Percentiles rank a stretch among this genome's conserved stretches.
Evolutionary conservation across 2,329 filamentous ascomycete genomes (phyloP).

Genomic region (Teratosphaeria zuluensis): DNA sequence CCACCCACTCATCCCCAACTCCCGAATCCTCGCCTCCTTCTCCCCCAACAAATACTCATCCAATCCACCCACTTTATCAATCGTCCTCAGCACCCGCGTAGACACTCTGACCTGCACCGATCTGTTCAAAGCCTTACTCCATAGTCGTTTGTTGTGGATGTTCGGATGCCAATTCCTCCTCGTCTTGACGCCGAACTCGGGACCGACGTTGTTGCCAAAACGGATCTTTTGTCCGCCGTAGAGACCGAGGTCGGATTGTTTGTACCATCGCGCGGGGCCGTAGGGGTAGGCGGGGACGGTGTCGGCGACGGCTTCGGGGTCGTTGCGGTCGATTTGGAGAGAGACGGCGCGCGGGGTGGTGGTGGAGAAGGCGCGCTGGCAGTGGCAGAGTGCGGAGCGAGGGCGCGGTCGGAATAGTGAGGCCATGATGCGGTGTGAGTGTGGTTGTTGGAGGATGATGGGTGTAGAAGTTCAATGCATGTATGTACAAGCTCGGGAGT

Average conservation of each 20-base stretch:
- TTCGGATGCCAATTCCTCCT: conserved; percentile 68
- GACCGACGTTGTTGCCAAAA: conserved; percentile 68
- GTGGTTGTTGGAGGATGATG: background rate
- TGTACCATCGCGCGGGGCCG: conserved; percentile 60
- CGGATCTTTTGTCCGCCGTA: conserved; percentile 57
- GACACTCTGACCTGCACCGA: conserved; percentile 61
- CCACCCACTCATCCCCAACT: conserved; percentile 87
- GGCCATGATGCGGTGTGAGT: conserved; percentile 11
- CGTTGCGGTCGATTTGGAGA: conserved; percentile 24
- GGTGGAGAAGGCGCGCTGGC: conserved; percentile 23
- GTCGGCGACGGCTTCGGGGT: conserved; percentile 21
- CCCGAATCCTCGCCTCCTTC: conserved; percentile 67
- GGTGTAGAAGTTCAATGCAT: background rate
- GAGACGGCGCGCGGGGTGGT: conserved; percentile 14
- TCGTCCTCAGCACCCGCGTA: conserved; percentile 52
- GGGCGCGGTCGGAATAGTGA: conserved; percentile 16
- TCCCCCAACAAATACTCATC: conserved; percentile 84
- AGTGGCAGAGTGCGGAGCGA: conserved; percentile 7
- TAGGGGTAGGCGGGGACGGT: conserved; percentile 54
- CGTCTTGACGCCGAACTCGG: conserved; percentile 59
- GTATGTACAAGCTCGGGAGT: background rate
- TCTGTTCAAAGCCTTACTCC: conserved; percentile 51
- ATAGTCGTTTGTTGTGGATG: conserved; percentile 57
- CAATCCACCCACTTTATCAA: conserved; percentile 78
- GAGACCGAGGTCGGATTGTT: conserved; percentile 58